Conservation (phyloP, 2,329 filamentous ascomycete genomes). For the Fusarium xyrophilum region DNA sequence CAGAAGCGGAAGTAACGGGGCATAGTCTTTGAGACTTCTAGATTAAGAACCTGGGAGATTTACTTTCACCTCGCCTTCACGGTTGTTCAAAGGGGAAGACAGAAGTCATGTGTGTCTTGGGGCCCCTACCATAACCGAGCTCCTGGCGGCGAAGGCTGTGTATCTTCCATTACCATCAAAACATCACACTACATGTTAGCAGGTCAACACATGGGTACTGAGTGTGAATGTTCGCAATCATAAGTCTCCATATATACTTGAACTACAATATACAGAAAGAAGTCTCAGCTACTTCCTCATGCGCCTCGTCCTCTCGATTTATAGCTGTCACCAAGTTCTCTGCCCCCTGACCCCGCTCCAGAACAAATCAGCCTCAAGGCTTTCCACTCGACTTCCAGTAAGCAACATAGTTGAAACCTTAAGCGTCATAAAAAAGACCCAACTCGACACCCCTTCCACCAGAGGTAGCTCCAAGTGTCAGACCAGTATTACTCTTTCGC, state of each 20-base stretch:
- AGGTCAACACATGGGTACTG: too few species aligned
- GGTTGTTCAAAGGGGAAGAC: too few species aligned
- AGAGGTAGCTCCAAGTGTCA: constrained; percentile 47
- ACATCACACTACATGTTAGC: too few species aligned
- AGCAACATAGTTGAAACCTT: constrained; percentile 52
- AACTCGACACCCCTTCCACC: constrained; percentile 43
- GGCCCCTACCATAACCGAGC: too few species aligned
- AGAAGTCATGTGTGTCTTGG: too few species aligned
- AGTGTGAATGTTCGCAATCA: neutral
- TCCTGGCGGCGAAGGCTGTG: too few species aligned
- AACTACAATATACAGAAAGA: neutral
- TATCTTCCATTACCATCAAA: too few species aligned
- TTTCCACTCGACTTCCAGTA: constrained; percentile 46
- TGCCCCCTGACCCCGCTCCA: rapidly evolving
- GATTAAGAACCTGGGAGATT: too few species aligned
- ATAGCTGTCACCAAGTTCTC: neutral
- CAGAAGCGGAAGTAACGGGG: neutral
- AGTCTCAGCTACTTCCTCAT: too few species aligned
- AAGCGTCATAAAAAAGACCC: constrained; percentile 51
- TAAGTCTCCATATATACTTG: neutral
- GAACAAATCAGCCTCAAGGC: neutral
- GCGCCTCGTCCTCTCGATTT: neutral
- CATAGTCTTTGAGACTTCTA: too few species aligned
- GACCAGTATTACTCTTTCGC: constrained; percentile 22
- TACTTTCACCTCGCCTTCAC: too few species aligned